Evolutionary conservation across 768 basidiomycete genomes (phyloP).

Genomic region (Macrolepiota dolichaula): DNA sequence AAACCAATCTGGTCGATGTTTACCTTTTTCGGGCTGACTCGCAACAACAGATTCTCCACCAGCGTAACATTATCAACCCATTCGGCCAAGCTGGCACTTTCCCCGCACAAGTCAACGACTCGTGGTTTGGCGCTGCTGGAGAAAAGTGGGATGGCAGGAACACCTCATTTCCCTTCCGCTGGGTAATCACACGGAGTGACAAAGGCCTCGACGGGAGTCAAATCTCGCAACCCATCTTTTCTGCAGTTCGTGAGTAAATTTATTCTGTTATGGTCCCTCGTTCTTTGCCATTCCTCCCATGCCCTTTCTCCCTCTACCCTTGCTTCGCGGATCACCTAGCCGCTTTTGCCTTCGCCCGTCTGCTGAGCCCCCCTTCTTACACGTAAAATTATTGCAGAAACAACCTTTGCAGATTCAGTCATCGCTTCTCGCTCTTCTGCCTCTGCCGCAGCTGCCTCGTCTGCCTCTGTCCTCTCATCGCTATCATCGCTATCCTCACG

Average conservation of each 20-base stretch:
- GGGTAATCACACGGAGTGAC: conserved; percentile 67
- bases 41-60: conserved; percentile 42
- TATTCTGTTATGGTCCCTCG: neutral
- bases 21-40: conserved; percentile 79
- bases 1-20: conserved; percentile 64
- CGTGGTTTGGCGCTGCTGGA: conserved; percentile 66
- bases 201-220: conserved; percentile 54
- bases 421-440: conserved; percentile 51
- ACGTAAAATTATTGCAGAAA: conserved; percentile 44
- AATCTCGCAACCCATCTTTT: conserved; percentile 69
- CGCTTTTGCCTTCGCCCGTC: conserved; percentile 7
- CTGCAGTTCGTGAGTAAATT: conserved; percentile 68
- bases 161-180: conserved; percentile 69
- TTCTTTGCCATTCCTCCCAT: neutral
- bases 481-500: conserved; percentile 24
- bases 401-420: conserved; percentile 70
- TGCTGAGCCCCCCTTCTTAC: conserved; percentile 8
- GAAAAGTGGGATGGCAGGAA: conserved; percentile 45
- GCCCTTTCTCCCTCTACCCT: neutral
- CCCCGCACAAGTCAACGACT: conserved; percentile 62
- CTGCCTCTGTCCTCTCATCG: conserved; percentile 23
- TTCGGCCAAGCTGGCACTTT: conserved; percentile 51
- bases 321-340: conserved; percentile 9
- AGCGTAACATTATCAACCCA: conserved; percentile 39
- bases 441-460: conserved; percentile 29